Conservation (phyloP, 2,329 filamentous ascomycete species). For the Colletotrichum siamense region DNA sequence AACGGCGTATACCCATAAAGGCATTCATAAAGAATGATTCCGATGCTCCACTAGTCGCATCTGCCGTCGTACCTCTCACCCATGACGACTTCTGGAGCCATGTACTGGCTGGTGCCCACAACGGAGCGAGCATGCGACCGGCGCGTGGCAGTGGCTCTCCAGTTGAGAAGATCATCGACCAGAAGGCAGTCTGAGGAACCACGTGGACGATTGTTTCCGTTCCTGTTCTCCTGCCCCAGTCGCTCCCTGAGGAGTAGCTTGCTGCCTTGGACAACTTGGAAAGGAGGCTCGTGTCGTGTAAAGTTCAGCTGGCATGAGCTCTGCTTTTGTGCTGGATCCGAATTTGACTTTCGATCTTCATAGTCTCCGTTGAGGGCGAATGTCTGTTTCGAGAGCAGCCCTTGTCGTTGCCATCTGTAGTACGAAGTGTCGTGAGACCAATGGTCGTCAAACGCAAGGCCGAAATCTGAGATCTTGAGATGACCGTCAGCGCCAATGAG, state of each 20-base stretch:
- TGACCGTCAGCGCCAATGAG: constrained; percentile 88
- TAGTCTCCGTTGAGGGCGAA: constrained; percentile 77
- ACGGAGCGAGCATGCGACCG: constrained; percentile 81
- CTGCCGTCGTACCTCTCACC: constrained; percentile 87
- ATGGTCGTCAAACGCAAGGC: constrained; percentile 91
- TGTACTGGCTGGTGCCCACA: constrained; percentile 96
- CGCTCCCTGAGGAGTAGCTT: constrained; percentile 21
- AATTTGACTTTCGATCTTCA: constrained; percentile 55
- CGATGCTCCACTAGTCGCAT: constrained; percentile 97
- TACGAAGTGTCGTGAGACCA: constrained; percentile 92
- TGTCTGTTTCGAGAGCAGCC: constrained; percentile 76
- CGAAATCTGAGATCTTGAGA: constrained; percentile 95
- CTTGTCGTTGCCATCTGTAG: constrained; percentile 83
- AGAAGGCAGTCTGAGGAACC: constrained; percentile 1
- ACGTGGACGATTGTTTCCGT: background rate
- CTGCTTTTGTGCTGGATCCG: background rate
- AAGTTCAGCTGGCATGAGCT: background rate
- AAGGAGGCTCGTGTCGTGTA: constrained; percentile 21
- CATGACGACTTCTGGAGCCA: constrained; percentile 92
- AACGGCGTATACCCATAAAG: constrained; percentile 93
- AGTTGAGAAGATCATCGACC: constrained; percentile 63
- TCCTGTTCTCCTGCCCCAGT: background rate
- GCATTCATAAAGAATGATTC: constrained; percentile 93
- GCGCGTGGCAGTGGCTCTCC: constrained; percentile 72
- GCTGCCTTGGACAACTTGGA: constrained; percentile 30